Evolutionary conservation across 192 early-diverging fungal genomes (phyloP).

Genomic region (Phlyctochytrium bullatum): DNA sequence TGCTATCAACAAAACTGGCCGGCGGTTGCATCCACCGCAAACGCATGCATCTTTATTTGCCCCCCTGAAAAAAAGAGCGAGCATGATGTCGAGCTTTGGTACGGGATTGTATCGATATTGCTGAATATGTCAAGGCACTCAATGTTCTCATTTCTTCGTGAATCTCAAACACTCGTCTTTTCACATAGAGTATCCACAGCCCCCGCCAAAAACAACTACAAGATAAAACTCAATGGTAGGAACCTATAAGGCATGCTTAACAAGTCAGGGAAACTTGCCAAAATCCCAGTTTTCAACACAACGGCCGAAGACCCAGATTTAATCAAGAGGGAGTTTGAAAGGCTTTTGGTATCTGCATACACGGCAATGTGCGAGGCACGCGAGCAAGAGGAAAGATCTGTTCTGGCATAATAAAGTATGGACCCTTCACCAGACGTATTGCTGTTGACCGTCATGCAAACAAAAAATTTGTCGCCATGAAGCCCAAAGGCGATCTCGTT

Average conservation of each 20-base stretch:
- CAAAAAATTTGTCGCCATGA: too few relatives aligned
- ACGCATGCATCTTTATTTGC: slow-evolving; percentile 34
- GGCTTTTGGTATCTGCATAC: slow-evolving; percentile 27
- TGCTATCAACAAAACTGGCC: slow-evolving; percentile 32
- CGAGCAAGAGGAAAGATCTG: slow-evolving; percentile 37
- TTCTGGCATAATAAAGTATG: slow-evolving; percentile 28
- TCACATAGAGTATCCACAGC: slow-evolving; percentile 29
- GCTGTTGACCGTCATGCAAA: too few relatives aligned
- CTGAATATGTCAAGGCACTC: slow-evolving; percentile 26
- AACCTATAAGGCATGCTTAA: background rate
- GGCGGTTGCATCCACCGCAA: slow-evolving; percentile 31
- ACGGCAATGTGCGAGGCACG: slow-evolving; percentile 21
- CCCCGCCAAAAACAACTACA: slow-evolving; percentile 16
- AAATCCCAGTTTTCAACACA: slow-evolving; percentile 30
- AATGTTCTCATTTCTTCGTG: slow-evolving; percentile 30
- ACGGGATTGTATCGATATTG: background rate
- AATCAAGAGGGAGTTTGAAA: slow-evolving; percentile 38
- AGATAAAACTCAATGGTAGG: background rate
- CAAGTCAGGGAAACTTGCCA: slow-evolving; percentile 27
- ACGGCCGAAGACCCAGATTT: slow-evolving; percentile 35
- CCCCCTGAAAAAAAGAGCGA: slow-evolving; percentile 37
- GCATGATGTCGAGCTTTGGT: slow-evolving; percentile 46
- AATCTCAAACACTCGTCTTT: slow-evolving; percentile 36
- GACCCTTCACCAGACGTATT: too few relatives aligned
- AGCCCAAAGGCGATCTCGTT: too few relatives aligned